Conservation (phyloP, 129 eudicot species). For the Helichrysum umbraculigerum region DNA sequence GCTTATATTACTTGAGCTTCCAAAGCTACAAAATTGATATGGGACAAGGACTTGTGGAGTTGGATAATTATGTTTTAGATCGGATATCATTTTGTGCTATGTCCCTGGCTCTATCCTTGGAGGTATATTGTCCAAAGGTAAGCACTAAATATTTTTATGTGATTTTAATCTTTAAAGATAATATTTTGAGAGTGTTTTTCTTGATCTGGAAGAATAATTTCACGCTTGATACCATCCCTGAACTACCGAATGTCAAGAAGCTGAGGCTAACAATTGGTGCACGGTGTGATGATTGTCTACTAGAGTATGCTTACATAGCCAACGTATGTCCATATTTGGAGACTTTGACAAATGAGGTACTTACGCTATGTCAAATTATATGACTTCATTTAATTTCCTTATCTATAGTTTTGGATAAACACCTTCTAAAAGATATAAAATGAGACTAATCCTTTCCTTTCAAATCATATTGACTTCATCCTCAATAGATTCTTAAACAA, state of each 20-base stretch:
- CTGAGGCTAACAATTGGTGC: no score
- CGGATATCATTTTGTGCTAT: constrained; percentile 29
- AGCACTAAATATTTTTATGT: background rate
- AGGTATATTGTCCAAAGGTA: no score
- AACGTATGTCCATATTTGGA: no score
- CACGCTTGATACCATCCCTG: constrained; percentile 25
- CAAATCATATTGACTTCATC: no score
- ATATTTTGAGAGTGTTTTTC: background rate
- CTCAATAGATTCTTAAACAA: no score
- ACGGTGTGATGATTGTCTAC: no score
- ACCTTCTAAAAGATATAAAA: background rate
- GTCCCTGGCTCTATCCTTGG: constrained; percentile 37
- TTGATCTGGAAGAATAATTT: constrained; percentile 26
- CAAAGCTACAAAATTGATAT: background rate
- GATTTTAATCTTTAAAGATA: background rate
- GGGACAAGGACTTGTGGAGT: background rate
- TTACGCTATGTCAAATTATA: no score
- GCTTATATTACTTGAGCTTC: background rate
- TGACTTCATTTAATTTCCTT: no score
- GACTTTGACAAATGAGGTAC: constrained; percentile 34
- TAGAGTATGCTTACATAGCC: no score
- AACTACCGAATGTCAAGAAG: background rate
- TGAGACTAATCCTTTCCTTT: no score
- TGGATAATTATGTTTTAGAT: background rate
- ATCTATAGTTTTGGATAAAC: no score